Conservation (phyloP, 176 grass and related monocot species). For the Ananas comosus region DNA sequence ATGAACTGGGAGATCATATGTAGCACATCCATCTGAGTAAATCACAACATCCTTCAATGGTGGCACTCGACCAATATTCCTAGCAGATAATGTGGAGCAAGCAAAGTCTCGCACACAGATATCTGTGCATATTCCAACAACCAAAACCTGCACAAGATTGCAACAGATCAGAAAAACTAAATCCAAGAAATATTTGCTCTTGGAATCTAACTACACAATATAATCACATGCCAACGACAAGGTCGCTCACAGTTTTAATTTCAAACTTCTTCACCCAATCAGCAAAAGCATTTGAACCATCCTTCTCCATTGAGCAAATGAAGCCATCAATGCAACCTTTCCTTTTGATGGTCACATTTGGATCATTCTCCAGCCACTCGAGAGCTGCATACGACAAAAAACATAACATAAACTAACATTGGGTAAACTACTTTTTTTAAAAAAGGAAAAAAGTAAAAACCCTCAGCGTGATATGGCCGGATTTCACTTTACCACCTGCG, state of each 20-base stretch:
- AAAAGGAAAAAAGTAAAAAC: too few relatives aligned
- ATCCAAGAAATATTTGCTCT: not conserved
- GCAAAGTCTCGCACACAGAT: slow-evolving; percentile 77
- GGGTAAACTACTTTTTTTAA: too few relatives aligned
- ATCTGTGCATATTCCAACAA: slow-evolving; percentile 81
- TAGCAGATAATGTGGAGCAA: slow-evolving; percentile 58
- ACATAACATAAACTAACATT: not conserved
- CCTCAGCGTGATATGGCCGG: not conserved
- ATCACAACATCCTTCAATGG: slow-evolving; percentile 70
- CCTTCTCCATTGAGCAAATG: slow-evolving; percentile 53
- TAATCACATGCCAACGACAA: not conserved
- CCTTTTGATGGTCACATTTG: slow-evolving; percentile 62
- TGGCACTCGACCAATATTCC: slow-evolving; percentile 62
- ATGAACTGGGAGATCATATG: slow-evolving; percentile 65
- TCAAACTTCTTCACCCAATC: slow-evolving; percentile 58
- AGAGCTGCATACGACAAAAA: slow-evolving; percentile 40
- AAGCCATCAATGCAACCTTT: slow-evolving; percentile 87
- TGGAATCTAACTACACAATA: not conserved
- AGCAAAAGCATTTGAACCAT: slow-evolving; percentile 71
- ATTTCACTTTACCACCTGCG: not conserved
- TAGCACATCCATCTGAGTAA: slow-evolving; percentile 84
- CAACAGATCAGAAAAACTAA: not conserved
- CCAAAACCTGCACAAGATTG: slow-evolving; percentile 45
- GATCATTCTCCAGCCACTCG: slow-evolving; percentile 75
- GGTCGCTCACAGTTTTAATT: slow-evolving; percentile 55